Evolutionary conservation across 2,329 filamentous ascomycete genomes (phyloP).

Genomic region (Lecanosticta acicola): DNA sequence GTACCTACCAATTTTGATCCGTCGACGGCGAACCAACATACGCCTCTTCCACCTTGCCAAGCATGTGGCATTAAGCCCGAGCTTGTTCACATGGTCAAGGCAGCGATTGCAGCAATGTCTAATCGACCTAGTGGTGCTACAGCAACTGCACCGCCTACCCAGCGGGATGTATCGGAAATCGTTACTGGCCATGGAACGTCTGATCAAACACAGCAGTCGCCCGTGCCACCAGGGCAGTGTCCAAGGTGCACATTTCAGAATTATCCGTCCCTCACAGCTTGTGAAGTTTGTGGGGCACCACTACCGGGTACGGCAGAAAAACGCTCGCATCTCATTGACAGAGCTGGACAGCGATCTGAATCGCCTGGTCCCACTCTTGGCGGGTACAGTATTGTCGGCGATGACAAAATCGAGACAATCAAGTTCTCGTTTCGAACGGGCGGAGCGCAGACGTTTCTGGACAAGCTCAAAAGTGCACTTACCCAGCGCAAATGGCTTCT

Average conservation of each 20-base stretch:
- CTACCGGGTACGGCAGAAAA: constrained; percentile 47
- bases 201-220: neutral
- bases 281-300: constrained; percentile 84
- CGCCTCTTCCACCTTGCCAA: constrained; percentile 76
- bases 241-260: constrained; percentile 92
- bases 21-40: constrained; percentile 69
- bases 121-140: constrained; percentile 41
- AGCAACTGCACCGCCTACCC: neutral
- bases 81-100: constrained; percentile 75
- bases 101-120: constrained; percentile 69
- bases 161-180: constrained; percentile 6
- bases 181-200: neutral
- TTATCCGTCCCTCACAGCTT: constrained; percentile 76
- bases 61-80: constrained; percentile 92
- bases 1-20: constrained; percentile 93
- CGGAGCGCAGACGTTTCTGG: constrained; percentile 84
- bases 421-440: constrained; percentile 89
- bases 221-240: constrained; percentile 47
- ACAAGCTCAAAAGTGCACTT: constrained; percentile 79
- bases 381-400: constrained; percentile 39
- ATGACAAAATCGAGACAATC: constrained; percentile 65
- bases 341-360: constrained; percentile 49
- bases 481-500: constrained; percentile 94
- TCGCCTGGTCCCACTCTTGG: constrained; percentile 70
- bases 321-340: constrained; percentile 34